These are phyloP conservation scores for Cladophialophora psammophila DNA, from an alignment of 2,329 filamentous ascomycete species.

Conservation along the genomic window DNA sequence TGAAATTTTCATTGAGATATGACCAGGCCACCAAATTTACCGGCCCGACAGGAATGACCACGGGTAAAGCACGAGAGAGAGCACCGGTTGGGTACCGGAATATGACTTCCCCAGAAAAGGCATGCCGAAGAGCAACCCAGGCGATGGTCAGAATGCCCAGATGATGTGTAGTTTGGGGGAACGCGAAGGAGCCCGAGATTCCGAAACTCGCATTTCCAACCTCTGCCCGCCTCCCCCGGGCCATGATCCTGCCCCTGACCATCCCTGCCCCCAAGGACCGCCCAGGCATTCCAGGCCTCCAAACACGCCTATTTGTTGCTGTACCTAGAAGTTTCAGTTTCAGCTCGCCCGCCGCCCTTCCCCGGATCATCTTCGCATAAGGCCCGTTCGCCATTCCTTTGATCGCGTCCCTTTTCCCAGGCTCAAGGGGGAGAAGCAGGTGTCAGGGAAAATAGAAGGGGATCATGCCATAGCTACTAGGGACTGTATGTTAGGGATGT, in stretches of 20 bases:
- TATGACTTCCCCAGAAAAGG: background rate
- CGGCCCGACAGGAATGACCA: no score
- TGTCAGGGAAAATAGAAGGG: background rate
- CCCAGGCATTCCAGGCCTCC: constrained; percentile 1
- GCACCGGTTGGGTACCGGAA: background rate
- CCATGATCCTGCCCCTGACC: background rate
- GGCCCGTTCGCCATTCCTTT: background rate
- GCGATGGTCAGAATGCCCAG: no score
- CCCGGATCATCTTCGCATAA: constrained; percentile 13
- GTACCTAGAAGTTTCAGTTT: constrained; percentile 8
- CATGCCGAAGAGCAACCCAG: background rate
- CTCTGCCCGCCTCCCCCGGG: background rate
- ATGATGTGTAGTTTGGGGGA: constrained; percentile 1
- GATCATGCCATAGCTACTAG: background rate
- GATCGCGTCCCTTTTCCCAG: background rate
- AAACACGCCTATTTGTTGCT: background rate
- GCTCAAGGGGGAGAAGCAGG: background rate
- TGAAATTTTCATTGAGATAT: no score
- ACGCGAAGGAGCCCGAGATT: background rate
- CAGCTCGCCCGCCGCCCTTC: background rate
- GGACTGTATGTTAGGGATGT: no score
- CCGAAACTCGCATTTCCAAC: background rate
- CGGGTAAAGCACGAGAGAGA: background rate
- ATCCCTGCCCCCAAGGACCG: background rate
- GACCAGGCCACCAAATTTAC: no score